Percentiles rank a stretch among this genome's conserved stretches.
Conservation (phyloP, 345 rosid genomes). For the Reutealis trisperma region DNA sequence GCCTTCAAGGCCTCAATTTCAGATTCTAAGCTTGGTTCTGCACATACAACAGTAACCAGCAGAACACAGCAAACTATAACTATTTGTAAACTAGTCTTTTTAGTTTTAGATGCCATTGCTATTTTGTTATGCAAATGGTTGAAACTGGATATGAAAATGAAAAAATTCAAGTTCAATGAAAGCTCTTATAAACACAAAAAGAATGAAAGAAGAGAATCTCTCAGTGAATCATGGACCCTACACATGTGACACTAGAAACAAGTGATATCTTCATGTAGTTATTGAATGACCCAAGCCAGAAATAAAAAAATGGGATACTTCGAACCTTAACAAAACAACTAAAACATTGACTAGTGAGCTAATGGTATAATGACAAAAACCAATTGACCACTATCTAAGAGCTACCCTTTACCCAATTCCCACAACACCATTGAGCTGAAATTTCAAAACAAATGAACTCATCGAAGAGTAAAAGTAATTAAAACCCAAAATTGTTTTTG, state of each 20-base stretch:
- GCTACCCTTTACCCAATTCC: no score
- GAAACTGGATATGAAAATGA: conserved; percentile 17
- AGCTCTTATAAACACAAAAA: neutral
- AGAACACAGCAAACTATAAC: conserved; percentile 24
- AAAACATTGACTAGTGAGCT: neutral
- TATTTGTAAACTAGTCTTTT: conserved; percentile 20
- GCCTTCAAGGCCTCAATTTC: conserved; percentile 59
- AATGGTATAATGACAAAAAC: neutral
- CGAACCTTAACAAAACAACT: neutral
- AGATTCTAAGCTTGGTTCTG: conserved; percentile 34
- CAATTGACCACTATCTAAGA: neutral
- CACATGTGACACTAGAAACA: neutral
- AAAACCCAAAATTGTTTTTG: no score
- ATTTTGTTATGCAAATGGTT: neutral
- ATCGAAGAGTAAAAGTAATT: no score
- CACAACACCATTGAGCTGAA: no score
- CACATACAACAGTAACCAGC: conserved; percentile 17
- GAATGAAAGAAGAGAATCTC: no score
- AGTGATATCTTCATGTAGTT: neutral
- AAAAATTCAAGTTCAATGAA: neutral
- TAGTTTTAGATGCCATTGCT: conserved; percentile 22
- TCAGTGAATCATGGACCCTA: neutral
- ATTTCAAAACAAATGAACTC: no score
- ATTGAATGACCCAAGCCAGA: neutral
- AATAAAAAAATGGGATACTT: neutral